A percentile compares a stretch with the other conserved stretches of the same genome.
phyloP scores from a whole-genome alignment of 495 filamentous ascomycete genomes.

The Viridothelium virens region DNA sequence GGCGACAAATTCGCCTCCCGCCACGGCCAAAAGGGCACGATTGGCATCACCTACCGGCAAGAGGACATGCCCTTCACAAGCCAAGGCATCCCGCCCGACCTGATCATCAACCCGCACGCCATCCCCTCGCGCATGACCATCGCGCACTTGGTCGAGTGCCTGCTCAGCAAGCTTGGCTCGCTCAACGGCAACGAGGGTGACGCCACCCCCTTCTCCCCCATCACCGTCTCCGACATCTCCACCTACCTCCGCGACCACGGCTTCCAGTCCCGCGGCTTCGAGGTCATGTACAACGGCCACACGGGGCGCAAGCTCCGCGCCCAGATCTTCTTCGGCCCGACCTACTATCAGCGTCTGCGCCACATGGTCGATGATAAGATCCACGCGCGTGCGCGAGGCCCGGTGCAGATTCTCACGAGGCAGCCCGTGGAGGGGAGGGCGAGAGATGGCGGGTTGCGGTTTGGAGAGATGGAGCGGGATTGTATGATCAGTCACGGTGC shows the following conservation, averaged over 20 bases:
- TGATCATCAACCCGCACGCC: slow-evolving; percentile 99
- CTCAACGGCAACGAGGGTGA: slow-evolving; percentile 90
- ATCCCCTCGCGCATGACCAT: slow-evolving; percentile 99
- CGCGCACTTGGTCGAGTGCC: slow-evolving; percentile 98
- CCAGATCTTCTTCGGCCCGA: slow-evolving; percentile 94
- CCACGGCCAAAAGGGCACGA: slow-evolving; percentile 98
- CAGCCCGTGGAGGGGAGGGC: slow-evolving; percentile 99
- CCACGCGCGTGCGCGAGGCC: slow-evolving; percentile 89
- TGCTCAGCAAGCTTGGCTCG: slow-evolving; percentile 88
- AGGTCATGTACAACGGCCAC: slow-evolving; percentile 98
- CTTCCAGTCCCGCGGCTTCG: slow-evolving; percentile 94
- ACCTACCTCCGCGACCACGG: slow-evolving; percentile 80
- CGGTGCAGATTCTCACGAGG: slow-evolving; percentile 92
- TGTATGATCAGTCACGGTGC: slow-evolving; percentile 99
- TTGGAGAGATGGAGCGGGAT: slow-evolving; percentile 99
- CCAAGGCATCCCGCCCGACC: slow-evolving; percentile 83
- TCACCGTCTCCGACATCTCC: slow-evolving; percentile 92
- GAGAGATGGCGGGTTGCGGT: slow-evolving; percentile 93
- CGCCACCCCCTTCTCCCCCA: slow-evolving; percentile 95
- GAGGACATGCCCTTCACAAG: slow-evolving; percentile 98
- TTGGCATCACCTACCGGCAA: slow-evolving; percentile 93
- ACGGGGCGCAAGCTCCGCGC: slow-evolving; percentile 86
- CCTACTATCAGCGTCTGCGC: slow-evolving; percentile 96
- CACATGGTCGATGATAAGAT: slow-evolving; percentile 99
- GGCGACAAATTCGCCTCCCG: slow-evolving; percentile 99